These are phyloP conservation scores for Xylariomycetidae sp. DNA, from an alignment of 2,329 filamentous ascomycete genomes.

Conservation along the genomic window DNA sequence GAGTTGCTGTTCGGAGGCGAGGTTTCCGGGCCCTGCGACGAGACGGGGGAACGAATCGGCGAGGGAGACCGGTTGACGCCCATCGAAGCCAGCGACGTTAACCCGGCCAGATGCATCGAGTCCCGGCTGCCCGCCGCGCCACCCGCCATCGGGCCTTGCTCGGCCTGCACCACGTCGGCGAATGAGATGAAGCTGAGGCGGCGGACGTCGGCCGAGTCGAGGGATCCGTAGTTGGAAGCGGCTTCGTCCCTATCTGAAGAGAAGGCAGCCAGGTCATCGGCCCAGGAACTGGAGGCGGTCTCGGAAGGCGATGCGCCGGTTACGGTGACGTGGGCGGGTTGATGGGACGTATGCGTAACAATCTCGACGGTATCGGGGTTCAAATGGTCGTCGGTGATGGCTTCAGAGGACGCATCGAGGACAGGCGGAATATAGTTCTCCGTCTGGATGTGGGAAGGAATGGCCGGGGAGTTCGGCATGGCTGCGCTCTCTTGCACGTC, in stretches of 20 bases:
- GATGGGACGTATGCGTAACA: constrained; percentile 78
- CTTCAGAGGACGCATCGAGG: constrained; percentile 82
- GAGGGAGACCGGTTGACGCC: constrained; percentile 65
- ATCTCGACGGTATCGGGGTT: constrained; percentile 91
- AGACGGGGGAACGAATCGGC: constrained; percentile 72
- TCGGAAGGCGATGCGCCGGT: constrained; percentile 39
- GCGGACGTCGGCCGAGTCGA: constrained; percentile 73
- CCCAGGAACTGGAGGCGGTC: constrained; percentile 45
- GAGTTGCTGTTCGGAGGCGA: constrained; percentile 74
- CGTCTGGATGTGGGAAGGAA: constrained; percentile 87
- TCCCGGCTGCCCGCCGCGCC: constrained; percentile 52
- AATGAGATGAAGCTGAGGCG: constrained; percentile 94
- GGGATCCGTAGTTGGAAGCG: constrained; percentile 68
- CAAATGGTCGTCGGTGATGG: constrained; percentile 80
- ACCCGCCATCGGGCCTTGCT: constrained; percentile 57
- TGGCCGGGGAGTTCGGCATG: constrained; percentile 73
- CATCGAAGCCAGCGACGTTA: constrained; percentile 52
- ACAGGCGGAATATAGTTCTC: constrained; percentile 92
- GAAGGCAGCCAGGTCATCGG: constrained; percentile 52
- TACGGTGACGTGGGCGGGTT: constrained; percentile 67
- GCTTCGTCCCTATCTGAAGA: constrained; percentile 50
- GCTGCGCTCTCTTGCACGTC: constrained; percentile 78
- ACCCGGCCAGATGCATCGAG: constrained; percentile 61
- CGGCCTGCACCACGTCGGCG: constrained; percentile 85
- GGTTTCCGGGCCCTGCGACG: constrained; percentile 60